Evolutionary conservation across 192 early-diverging fungal genomes (phyloP).

Genomic region (Coemansia sp.): DNA sequence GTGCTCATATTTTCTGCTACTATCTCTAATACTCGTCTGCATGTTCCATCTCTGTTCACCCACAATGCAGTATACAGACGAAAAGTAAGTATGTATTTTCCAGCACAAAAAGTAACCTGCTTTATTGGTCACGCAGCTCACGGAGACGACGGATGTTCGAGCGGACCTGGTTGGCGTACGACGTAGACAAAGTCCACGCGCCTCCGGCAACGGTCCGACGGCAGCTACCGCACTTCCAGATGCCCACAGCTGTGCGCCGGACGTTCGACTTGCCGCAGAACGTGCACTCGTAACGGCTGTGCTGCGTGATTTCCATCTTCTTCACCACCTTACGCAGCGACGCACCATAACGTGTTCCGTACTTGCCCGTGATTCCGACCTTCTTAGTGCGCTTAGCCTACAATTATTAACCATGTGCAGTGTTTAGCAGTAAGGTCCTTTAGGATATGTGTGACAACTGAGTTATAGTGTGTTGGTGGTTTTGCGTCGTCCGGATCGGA

Average conservation of each 20-base stretch:
- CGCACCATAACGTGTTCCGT: conserved; percentile 99
- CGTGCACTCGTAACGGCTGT: conserved; percentile 98
- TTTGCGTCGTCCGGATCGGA: too few relatives aligned
- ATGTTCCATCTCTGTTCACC: too few relatives aligned
- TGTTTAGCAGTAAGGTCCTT: too few relatives aligned
- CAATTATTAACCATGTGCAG: neutral
- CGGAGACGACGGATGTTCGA: conserved; percentile 97
- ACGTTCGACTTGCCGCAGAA: conserved; percentile 99
- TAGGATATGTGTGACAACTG: too few relatives aligned
- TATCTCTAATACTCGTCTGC: too few relatives aligned
- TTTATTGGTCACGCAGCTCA: conserved; percentile 87
- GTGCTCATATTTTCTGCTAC: too few relatives aligned
- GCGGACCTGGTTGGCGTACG: conserved; percentile 86
- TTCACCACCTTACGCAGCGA: conserved; percentile 96
- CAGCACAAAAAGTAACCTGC: too few relatives aligned
- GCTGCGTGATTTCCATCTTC: conserved; percentile 99
- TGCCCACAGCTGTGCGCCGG: conserved; percentile 92
- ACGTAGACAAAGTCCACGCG: conserved; percentile 88
- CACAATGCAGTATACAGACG: too few relatives aligned
- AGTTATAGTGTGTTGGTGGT: too few relatives aligned
- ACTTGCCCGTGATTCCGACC: conserved; percentile 99
- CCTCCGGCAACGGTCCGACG: conserved; percentile 93
- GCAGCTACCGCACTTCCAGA: conserved; percentile 98
- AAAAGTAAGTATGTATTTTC: too few relatives aligned
- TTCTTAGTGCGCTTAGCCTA: conserved; percentile 96